Conservation (phyloP, 371 early-diverging fungal species). For the Mucor mucedo region DNA sequence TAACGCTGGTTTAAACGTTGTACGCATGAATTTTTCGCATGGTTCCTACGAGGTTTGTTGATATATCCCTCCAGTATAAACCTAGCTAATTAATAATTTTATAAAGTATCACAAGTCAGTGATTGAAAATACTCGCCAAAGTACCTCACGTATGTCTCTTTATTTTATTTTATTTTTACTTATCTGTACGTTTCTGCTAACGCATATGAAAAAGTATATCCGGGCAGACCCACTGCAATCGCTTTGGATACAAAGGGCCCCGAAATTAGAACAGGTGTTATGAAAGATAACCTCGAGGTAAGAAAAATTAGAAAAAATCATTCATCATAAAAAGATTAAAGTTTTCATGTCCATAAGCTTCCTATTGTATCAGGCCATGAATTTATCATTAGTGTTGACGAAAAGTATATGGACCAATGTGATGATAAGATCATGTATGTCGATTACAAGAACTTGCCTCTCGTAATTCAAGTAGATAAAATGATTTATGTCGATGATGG, state of each 20-base stretch:
- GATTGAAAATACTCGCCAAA: constrained; percentile 77
- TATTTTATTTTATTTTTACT: neutral
- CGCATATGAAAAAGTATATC: constrained; percentile 16
- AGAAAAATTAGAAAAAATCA: constrained; percentile 31
- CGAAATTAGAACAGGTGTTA: constrained; percentile 83
- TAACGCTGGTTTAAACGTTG: constrained; percentile 95
- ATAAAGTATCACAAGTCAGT: constrained; percentile 86
- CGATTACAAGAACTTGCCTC: constrained; percentile 87
- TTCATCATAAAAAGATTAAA: neutral
- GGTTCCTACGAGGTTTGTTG: constrained; percentile 82
- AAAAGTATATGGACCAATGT: constrained; percentile 67
- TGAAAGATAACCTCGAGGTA: constrained; percentile 57
- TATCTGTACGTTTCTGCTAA: too few species aligned
- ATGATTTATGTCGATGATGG: constrained; percentile 90
- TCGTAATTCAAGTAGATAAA: constrained; percentile 79
- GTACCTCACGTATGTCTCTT: constrained; percentile 40
- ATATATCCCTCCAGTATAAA: too few species aligned
- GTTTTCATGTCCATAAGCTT: constrained; percentile 16
- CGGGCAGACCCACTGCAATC: constrained; percentile 80
- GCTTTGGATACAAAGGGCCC: constrained; percentile 89
- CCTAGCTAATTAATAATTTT: neutral
- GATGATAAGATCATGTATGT: constrained; percentile 79
- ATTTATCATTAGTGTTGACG: constrained; percentile 85
- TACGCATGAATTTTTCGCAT: constrained; percentile 94
- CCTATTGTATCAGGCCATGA: constrained; percentile 76